Base-by-base conservation (phyloP, 2,329 filamentous ascomycete species). In the Calonectria fujianensis region DNA sequence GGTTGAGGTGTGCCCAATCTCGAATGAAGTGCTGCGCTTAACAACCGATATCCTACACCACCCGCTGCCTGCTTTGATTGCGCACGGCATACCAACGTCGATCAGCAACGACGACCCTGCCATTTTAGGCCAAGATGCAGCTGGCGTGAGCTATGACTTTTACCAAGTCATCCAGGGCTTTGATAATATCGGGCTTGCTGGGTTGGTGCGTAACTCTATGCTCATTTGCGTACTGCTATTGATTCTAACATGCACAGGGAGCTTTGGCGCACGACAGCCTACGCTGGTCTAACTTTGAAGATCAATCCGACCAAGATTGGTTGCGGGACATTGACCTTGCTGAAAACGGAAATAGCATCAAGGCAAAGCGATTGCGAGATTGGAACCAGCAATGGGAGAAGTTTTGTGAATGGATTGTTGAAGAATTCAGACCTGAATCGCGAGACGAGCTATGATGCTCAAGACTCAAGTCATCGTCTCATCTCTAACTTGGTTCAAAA, bases 91-190 rank as follows among this genome's bases (percentile, higher is more conserved):
- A 2, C 85, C 91, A 0, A 91, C 92, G 35, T 89, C 91, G 6
- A 71, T 71, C 29, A 71, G 48, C 24, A 65, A 54, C 18, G 69
- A 71, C 41, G 69, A 71, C 32, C 69, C 69, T 10, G 59, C 69
- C 13, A 71, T 65, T 2, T 45, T 71, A 24, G 61, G 69, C 16
- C 54, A 59, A 11, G 69, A 71, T 41, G 32, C 84, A 32, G 91
- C 88, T 57, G 92, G 91, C 27, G 87, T 94, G 85, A 92, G 90
- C 18, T 91, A 93, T 79, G 92, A 94, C 81, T 94, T 93, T 82
- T 94, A 91, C 91, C 92, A 93, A 80, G 89, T 90, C 3, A 84
- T 94, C 51, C 92, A 94, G 82, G 92, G 90, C 0, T 92, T 92
- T 86, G 90, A 94, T 74, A 93, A 93, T 76, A 87, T 94, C 27